A percentile compares a stretch with the other conserved stretches of the same genome.
These are phyloP conservation scores for Sodiomyces alkalinus DNA, from an alignment of 2,329 filamentous ascomycete genomes.

Conservation along the genomic window DNA sequence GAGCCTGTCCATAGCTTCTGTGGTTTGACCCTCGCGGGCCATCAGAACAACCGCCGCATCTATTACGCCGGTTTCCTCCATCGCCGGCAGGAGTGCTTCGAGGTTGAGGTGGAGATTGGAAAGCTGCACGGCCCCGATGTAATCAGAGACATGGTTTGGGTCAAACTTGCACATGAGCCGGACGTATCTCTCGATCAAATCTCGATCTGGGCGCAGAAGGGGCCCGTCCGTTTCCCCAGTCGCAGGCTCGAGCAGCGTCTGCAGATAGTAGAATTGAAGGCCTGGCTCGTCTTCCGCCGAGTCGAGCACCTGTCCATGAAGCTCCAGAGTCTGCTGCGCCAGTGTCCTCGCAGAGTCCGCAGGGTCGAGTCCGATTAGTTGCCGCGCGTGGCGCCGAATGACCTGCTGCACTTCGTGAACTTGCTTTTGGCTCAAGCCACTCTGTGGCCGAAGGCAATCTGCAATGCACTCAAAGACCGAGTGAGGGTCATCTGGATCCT, in stretches of 20 bases:
- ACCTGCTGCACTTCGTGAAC: conserved; percentile 53
- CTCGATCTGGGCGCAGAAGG: conserved; percentile 26
- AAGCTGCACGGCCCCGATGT: conserved; percentile 60
- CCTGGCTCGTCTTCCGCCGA: conserved; percentile 44
- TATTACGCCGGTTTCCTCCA: conserved; percentile 80
- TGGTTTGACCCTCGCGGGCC: conserved; percentile 72
- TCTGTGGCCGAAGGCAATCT: conserved; percentile 53
- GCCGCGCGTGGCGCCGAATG: conserved; percentile 47
- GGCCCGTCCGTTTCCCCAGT: conserved; percentile 13
- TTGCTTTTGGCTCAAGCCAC: conserved; percentile 53
- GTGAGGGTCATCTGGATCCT: conserved; percentile 63
- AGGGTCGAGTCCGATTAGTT: conserved; percentile 54
- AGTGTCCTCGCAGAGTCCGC: conserved; percentile 50
- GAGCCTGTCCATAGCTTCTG: conserved; percentile 71
- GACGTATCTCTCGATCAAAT: conserved; percentile 71
- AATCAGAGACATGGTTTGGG: conserved; percentile 68
- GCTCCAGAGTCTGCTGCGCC: conserved; percentile 40
- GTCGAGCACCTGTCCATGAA: conserved; percentile 52
- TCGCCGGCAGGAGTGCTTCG: conserved; percentile 65
- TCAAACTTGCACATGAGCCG: conserved; percentile 84
- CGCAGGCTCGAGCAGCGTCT: conserved; percentile 58
- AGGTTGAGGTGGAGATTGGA: conserved; percentile 57
- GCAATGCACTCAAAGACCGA: conserved; percentile 66
- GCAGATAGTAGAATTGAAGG: conserved; percentile 62
- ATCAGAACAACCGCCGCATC: conserved; percentile 88